A percentile compares a stretch with the other conserved stretches of the same genome.
phyloP scores from a whole-genome alignment of 352 stramenopile genomes.

The Phytophthora nicotianae region DNA sequence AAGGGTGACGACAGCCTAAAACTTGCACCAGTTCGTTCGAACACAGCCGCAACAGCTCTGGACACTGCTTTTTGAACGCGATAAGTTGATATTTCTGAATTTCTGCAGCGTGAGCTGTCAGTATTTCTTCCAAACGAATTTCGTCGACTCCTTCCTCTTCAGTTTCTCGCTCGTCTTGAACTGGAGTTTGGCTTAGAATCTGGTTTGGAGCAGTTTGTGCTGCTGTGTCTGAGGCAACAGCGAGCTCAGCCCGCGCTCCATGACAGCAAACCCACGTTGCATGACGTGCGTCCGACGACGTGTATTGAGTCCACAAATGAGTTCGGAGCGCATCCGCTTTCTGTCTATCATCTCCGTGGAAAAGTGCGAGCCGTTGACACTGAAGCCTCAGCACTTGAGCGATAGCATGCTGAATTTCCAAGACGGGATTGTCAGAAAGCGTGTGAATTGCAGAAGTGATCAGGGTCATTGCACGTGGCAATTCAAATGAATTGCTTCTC shows the following conservation, averaged over 20 bases:
- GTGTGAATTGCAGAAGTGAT: constrained; percentile 30
- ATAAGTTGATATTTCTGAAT: constrained; percentile 46
- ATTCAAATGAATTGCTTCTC: constrained; percentile 17
- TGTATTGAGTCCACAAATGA: constrained; percentile 61
- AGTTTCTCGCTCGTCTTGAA: constrained; percentile 15
- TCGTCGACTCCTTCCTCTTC: constrained; percentile 29
- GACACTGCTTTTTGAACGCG: constrained; percentile 55
- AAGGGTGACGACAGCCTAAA: constrained; percentile 49
- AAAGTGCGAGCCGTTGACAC: constrained; percentile 50
- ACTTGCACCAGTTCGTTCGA: constrained; percentile 68
- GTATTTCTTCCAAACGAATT: constrained; percentile 29
- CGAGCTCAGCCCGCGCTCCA: constrained; percentile 20
- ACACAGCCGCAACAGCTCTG: constrained; percentile 40
- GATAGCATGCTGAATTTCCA: constrained; percentile 29
- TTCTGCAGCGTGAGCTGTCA: constrained; percentile 23
- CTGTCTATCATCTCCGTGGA: constrained; percentile 36
- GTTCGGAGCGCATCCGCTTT: constrained; percentile 24
- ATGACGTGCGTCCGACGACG: constrained; percentile 32
- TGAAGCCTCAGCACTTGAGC: constrained; percentile 41
- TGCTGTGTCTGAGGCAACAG: constrained; percentile 18
- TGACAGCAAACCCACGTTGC: constrained; percentile 61
- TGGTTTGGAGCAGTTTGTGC: constrained; percentile 21
- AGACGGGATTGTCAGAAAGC: constrained; percentile 7
- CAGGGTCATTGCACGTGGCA: constrained; percentile 40
- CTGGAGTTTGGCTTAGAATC: constrained; percentile 13